Evolutionary conservation across 75 land plant genomes (phyloP).

Genomic region (Pinus albicaulis): DNA sequence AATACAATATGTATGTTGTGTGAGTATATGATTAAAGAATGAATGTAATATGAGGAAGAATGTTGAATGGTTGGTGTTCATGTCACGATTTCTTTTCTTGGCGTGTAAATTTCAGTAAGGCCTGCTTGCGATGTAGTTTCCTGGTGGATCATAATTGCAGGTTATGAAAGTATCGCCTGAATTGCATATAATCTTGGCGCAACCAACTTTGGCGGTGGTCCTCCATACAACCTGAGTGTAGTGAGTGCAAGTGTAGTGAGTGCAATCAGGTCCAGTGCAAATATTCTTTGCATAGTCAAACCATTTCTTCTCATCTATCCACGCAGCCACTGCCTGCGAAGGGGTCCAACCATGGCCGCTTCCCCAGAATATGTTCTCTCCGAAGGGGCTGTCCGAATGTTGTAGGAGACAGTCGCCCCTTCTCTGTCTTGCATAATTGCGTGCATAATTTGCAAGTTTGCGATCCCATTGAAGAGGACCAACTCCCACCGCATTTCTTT

Average conservation of each 20-base stretch:
- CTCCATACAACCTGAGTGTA: too few species aligned
- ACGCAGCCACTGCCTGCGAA: slow-evolving; percentile 28
- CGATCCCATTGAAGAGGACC: too few species aligned
- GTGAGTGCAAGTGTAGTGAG: too few species aligned
- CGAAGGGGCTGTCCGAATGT: slow-evolving; percentile 49
- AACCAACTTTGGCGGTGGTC: slow-evolving; percentile 21
- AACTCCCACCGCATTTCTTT: too few species aligned
- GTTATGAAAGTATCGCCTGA: slow-evolving; percentile 36
- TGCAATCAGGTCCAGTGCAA: slow-evolving; percentile 13
- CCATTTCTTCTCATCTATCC: slow-evolving; percentile 42
- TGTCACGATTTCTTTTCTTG: too few species aligned
- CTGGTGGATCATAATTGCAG: slow-evolving; percentile 64
- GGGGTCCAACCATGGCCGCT: slow-evolving; percentile 53
- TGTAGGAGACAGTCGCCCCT: slow-evolving; percentile 44
- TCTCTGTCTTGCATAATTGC: slow-evolving; percentile 33
- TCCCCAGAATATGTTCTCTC: slow-evolving; percentile 34
- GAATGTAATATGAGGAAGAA: too few species aligned
- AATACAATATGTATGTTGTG: too few species aligned
- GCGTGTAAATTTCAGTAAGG: slow-evolving; percentile 18
- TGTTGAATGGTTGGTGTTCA: too few species aligned
- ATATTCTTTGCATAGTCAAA: slow-evolving; percentile 37
- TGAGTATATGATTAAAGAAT: too few species aligned
- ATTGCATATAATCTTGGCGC: slow-evolving; percentile 35
- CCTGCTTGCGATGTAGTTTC: slow-evolving; percentile 35
- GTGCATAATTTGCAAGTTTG: too few species aligned